phyloP scores from a whole-genome alignment of 83 land plant genomes.

The Diphasiastrum complanatum region DNA sequence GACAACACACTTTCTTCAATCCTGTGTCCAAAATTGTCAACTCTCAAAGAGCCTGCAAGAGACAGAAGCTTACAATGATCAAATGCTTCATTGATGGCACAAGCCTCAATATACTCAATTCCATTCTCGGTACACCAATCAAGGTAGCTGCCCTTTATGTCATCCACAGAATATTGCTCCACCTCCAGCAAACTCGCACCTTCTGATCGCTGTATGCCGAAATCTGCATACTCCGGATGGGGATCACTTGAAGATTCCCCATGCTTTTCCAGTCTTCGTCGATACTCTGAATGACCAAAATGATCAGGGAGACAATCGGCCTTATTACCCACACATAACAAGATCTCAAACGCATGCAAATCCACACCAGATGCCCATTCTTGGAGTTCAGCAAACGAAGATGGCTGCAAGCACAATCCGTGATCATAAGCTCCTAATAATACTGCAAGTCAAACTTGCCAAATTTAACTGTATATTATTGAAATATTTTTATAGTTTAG shows the following conservation, averaged over 20 bases:
- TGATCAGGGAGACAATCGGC: conserved; percentile 83
- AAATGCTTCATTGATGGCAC: conserved; percentile 78
- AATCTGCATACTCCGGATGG: conserved; percentile 54
- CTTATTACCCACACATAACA: conserved; percentile 88
- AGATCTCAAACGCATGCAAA: conserved; percentile 58
- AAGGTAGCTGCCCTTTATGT: conserved; percentile 40
- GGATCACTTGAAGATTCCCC: conserved; percentile 57
- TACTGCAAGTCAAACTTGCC: no score
- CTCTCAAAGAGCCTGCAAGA: no score
- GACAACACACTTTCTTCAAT: no score
- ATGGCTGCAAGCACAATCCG: conserved; percentile 43
- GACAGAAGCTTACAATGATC: conserved; percentile 62
- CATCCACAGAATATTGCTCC: conserved; percentile 42
- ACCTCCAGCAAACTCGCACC: conserved; percentile 55
- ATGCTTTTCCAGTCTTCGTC: conserved; percentile 45
- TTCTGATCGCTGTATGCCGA: conserved; percentile 68
- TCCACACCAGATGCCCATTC: conserved; percentile 65
- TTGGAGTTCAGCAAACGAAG: conserved; percentile 53
- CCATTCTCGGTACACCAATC: conserved; percentile 75
- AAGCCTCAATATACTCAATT: conserved; percentile 86
- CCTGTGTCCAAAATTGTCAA: no score
- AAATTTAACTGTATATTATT: no score
- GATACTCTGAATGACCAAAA: conserved; percentile 70
- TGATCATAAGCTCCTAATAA: no score
- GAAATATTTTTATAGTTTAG: no score